These are phyloP conservation scores for Aspergillus affinis DNA, from an alignment of 495 filamentous ascomycete genomes.

Conservation along the genomic window DNA sequence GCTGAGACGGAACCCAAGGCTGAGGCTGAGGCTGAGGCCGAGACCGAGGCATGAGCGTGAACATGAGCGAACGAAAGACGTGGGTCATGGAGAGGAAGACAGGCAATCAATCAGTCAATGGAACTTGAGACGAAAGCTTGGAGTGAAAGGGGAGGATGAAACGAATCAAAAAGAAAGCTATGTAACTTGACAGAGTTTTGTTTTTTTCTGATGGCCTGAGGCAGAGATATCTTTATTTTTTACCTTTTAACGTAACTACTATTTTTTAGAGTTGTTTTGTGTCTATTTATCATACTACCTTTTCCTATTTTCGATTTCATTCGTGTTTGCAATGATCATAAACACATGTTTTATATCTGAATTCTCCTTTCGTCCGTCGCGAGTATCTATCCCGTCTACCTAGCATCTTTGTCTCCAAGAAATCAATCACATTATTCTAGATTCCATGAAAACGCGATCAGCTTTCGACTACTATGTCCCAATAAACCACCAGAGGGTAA, in stretches of 20 bases:
- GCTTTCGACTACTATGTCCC: too few species aligned
- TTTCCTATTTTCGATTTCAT: background rate
- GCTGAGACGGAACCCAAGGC: too few species aligned
- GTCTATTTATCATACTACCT: slow-evolving; percentile 9
- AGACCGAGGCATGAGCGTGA: slow-evolving; percentile 23
- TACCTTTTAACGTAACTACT: background rate
- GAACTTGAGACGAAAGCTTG: background rate
- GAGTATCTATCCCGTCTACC: background rate
- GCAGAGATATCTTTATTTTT: background rate
- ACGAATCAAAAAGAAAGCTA: slow-evolving; percentile 3
- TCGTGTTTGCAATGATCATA: background rate
- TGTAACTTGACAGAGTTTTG: background rate
- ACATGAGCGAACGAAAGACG: background rate
- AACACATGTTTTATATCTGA: background rate
- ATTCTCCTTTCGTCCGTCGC: background rate
- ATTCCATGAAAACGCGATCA: too few species aligned
- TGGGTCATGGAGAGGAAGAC: background rate
- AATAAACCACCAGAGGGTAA: too few species aligned
- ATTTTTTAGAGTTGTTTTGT: slow-evolving; percentile 1
- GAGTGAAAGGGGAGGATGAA: slow-evolving; percentile 2
- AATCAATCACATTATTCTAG: too few species aligned
- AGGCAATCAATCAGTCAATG: background rate
- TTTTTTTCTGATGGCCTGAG: background rate
- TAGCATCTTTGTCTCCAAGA: too few species aligned
- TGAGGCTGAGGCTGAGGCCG: slow-evolving; percentile 1